Evolutionary conservation across 208 protist genomes (phyloP).

Genomic region (Leishmania guyanensis): DNA sequence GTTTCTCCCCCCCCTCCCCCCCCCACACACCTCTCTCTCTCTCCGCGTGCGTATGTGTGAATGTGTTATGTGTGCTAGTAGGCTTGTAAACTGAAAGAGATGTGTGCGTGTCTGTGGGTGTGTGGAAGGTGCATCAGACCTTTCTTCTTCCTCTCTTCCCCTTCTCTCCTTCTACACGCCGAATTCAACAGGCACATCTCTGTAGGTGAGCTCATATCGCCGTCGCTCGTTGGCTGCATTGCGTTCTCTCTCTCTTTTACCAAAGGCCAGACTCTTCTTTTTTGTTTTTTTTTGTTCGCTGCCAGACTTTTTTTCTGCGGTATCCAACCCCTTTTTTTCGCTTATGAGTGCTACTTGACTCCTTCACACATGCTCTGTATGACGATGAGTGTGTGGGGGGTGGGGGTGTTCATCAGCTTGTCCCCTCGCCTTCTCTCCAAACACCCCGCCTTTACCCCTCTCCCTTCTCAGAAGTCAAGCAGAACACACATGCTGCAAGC

Average conservation of each 20-base stretch:
- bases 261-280: not conserved
- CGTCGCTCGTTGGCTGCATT: not conserved
- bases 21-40: not conserved
- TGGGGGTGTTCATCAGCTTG: not conserved
- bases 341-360: not conserved
- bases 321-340: not conserved
- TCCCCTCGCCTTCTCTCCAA: not conserved
- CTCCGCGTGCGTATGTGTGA: not conserved
- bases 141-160: not conserved
- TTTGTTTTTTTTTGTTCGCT: not conserved
- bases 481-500: not conserved
- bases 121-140: not conserved
- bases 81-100: not conserved
- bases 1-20: not conserved
- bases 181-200: not conserved
- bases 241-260: not conserved
- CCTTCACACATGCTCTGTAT: not conserved
- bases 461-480: not conserved
- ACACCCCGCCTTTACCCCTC: not conserved
- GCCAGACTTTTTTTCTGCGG: not conserved
- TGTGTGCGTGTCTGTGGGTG: not conserved
- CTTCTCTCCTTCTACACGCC: not conserved
- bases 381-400: not conserved
- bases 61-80: not conserved
- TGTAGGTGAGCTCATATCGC: not conserved